Percentiles rank a stretch among this genome's conserved stretches.
phyloP scores from a whole-genome alignment of 495 filamentous ascomycete species.

The Daldinia bambusicola region DNA sequence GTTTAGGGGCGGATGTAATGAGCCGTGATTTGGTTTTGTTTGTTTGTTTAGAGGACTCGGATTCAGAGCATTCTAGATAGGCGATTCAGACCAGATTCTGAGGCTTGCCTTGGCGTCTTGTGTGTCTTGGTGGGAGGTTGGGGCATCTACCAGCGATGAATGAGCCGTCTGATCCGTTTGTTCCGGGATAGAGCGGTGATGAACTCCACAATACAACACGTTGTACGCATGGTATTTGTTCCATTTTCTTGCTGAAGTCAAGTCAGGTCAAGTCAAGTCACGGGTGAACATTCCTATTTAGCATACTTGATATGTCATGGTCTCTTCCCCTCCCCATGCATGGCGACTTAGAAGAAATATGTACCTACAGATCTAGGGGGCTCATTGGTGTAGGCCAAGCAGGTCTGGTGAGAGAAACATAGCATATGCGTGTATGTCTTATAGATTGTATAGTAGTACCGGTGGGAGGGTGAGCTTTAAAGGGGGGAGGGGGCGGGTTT shows the following conservation, averaged over 20 bases:
- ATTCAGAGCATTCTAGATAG: slow-evolving; percentile 30
- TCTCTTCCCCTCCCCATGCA: background rate
- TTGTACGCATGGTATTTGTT: slow-evolving; percentile 4
- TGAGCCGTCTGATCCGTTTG: slow-evolving; percentile 3
- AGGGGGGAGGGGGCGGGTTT: background rate
- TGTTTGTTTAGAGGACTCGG: slow-evolving; percentile 23
- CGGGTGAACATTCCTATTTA: background rate
- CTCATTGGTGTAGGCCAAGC: background rate
- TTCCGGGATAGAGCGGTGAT: slow-evolving; percentile 17
- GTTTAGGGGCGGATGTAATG: slow-evolving; percentile 25
- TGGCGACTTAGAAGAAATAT: background rate
- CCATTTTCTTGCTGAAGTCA: background rate
- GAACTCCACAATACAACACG: slow-evolving; percentile 26
- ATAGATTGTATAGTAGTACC: background rate
- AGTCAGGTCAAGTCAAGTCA: background rate
- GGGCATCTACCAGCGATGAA: slow-evolving; percentile 20
- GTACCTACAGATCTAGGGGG: background rate
- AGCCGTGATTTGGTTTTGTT: slow-evolving; percentile 29
- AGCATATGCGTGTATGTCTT: background rate
- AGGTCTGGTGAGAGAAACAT: background rate
- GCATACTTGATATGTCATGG: background rate
- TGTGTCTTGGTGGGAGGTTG: slow-evolving; percentile 26
- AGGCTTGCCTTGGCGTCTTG: slow-evolving; percentile 20
- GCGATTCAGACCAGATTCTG: slow-evolving; percentile 17
- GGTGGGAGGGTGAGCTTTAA: background rate